phyloP scores from a whole-genome alignment of 2,329 filamentous ascomycete genomes.

The Clonostachys rhizophaga region DNA sequence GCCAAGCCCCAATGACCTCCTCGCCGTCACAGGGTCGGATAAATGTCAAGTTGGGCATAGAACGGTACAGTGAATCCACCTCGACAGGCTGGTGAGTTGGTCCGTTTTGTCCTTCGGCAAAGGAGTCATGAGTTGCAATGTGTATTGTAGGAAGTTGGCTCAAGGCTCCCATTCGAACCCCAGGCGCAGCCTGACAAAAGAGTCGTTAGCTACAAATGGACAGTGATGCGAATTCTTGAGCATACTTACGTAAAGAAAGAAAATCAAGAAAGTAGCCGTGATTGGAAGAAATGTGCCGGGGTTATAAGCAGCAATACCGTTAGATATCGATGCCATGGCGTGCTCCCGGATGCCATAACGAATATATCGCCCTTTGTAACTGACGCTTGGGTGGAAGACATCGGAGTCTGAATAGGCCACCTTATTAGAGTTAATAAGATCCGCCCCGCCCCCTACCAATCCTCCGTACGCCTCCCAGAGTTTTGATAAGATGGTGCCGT shows the following conservation, averaged over 20 bases:
- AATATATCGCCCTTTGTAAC: constrained; percentile 32
- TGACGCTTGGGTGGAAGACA: constrained; percentile 23
- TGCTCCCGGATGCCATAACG: constrained; percentile 45
- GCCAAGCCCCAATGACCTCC: constrained; percentile 41
- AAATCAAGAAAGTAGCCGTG: constrained; percentile 53
- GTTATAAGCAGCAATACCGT: constrained; percentile 37
- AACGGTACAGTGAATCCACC: constrained; percentile 41
- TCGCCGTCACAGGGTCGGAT: constrained; percentile 49
- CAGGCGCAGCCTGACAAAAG: constrained; percentile 22
- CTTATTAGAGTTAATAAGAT: not conserved
- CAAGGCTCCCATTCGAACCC: constrained; percentile 47
- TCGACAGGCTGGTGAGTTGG: constrained; percentile 53
- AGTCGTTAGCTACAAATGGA: constrained; percentile 8
- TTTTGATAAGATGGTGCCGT: not conserved
- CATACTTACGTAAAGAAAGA: constrained; percentile 29
- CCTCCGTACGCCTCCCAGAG: not conserved
- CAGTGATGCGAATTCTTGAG: constrained; percentile 1
- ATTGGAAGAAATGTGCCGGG: constrained; percentile 46
- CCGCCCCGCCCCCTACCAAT: not conserved
- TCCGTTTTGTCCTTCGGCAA: constrained; percentile 49
- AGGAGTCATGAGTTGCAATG: constrained; percentile 47
- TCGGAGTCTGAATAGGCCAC: constrained; percentile 15
- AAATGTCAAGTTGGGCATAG: constrained; percentile 50
- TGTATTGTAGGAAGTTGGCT: constrained; percentile 44
- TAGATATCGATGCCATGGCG: constrained; percentile 41